Conservation (phyloP, 805 yeast genomes). For the Myxozyma neotropica region DNA sequence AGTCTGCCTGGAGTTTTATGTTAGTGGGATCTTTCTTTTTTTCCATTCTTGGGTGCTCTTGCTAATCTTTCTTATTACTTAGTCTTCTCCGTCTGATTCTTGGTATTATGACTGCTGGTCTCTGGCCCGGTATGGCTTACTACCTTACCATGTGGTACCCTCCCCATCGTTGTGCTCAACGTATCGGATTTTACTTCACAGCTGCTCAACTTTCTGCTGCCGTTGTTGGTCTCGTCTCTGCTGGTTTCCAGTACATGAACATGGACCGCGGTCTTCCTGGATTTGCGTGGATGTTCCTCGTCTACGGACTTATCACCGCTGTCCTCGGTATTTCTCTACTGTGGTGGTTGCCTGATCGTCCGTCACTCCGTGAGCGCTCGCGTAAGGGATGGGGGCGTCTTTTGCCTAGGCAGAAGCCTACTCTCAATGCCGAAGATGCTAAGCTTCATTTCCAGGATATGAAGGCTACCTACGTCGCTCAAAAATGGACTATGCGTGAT, state of each 20-base stretch:
- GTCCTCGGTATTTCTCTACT: slow-evolving; percentile 62
- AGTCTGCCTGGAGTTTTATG: slow-evolving; percentile 56
- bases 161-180: slow-evolving; percentile 66
- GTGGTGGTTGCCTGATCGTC: slow-evolving; percentile 89
- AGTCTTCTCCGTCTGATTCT: slow-evolving; percentile 59
- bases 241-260: slow-evolving; percentile 86
- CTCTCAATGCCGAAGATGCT: slow-evolving; percentile 58
- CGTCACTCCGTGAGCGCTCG: slow-evolving; percentile 40
- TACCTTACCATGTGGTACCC: slow-evolving; percentile 87
- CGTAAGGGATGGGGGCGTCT: slow-evolving; percentile 28
- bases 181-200: slow-evolving; percentile 87
- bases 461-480: slow-evolving; percentile 31
- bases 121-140: slow-evolving; percentile 80
- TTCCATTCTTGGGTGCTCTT: background rate
- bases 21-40: background rate
- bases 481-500: slow-evolving; percentile 63
- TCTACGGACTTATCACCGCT: slow-evolving; percentile 72
- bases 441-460: slow-evolving; percentile 51
- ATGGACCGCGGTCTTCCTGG: slow-evolving; percentile 70
- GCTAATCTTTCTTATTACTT: background rate
- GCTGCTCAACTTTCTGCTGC: slow-evolving; percentile 92
- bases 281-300: slow-evolving; percentile 83
- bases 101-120: slow-evolving; percentile 75
- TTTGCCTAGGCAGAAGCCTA: slow-evolving; percentile 40
- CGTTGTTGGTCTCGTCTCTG: slow-evolving; percentile 83